These are phyloP conservation scores for Canavalia ensiformis DNA, from an alignment of 306 rosid genomes.

Conservation along the genomic window DNA sequence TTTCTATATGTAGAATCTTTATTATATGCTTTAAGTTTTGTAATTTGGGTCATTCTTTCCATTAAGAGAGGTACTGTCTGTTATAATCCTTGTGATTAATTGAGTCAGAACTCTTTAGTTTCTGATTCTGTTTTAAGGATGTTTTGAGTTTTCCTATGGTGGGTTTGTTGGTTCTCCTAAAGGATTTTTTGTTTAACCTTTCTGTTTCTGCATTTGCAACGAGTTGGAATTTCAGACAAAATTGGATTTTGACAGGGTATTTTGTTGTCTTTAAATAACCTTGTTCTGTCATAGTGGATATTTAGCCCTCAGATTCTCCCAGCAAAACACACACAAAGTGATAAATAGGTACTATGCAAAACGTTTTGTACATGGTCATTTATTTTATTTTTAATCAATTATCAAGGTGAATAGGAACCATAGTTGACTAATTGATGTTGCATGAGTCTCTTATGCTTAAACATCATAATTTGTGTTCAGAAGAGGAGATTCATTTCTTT, in stretches of 20 bases:
- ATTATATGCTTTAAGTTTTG: constrained; percentile 2
- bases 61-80: constrained; percentile 18
- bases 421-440: background rate
- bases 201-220: background rate
- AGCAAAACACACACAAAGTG: background rate
- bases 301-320: background rate
- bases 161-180: background rate
- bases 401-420: background rate
- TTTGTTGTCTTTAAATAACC: constrained; percentile 12
- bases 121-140: background rate
- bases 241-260: background rate
- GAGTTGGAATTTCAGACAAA: constrained; percentile 5
- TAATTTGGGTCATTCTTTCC: background rate
- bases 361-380: background rate
- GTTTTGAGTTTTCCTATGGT: constrained; percentile 18
- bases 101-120: constrained; percentile 13
- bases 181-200: background rate
- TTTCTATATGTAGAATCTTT: background rate
- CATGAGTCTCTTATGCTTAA: background rate
- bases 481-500: background rate
- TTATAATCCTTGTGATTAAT: background rate
- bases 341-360: background rate
- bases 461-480: background rate
- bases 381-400: background rate
- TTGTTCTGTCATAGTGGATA: background rate